phyloP scores from a whole-genome alignment of 441 rosid species.

The Syzygium malaccense region DNA sequence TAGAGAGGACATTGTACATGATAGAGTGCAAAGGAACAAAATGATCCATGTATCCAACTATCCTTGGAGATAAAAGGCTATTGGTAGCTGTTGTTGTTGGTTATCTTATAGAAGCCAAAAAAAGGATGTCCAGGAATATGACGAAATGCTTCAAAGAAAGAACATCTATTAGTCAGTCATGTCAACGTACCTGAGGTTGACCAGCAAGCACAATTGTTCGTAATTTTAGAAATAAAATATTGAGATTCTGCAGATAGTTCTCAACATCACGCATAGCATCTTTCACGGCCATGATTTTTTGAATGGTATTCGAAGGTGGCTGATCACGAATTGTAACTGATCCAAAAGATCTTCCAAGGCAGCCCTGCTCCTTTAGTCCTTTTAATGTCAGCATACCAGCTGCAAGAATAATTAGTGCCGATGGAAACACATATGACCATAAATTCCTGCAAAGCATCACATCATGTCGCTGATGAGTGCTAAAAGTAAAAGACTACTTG shows the following conservation, averaged over 20 bases:
- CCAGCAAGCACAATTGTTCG: slow-evolving; percentile 80
- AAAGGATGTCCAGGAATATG: not conserved
- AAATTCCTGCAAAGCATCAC: slow-evolving; percentile 45
- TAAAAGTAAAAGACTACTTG: not conserved
- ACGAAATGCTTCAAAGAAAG: not conserved
- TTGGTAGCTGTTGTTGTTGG: not conserved
- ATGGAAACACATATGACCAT: slow-evolving; percentile 65
- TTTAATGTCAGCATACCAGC: slow-evolving; percentile 78
- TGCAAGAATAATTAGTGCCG: slow-evolving; percentile 52
- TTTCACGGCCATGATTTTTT: slow-evolving; percentile 85
- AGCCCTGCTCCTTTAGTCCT: slow-evolving; percentile 94
- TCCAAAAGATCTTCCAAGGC: slow-evolving; percentile 88
- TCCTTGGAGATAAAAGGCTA: not conserved
- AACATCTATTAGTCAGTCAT: not conserved
- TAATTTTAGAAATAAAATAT: slow-evolving; percentile 73
- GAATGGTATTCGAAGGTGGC: slow-evolving; percentile 95
- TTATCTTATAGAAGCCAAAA: not conserved
- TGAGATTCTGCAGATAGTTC: slow-evolving; percentile 74
- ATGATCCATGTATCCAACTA: not conserved
- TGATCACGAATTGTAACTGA: slow-evolving; percentile 83
- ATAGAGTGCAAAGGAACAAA: not conserved
- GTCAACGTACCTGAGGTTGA: slow-evolving; percentile 76
- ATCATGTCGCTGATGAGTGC: not conserved
- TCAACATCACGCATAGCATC: slow-evolving; percentile 90
- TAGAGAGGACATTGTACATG: not conserved